Base-by-base conservation (phyloP, 805 yeast genomes). In the Teunomyces cretensis region DNA sequence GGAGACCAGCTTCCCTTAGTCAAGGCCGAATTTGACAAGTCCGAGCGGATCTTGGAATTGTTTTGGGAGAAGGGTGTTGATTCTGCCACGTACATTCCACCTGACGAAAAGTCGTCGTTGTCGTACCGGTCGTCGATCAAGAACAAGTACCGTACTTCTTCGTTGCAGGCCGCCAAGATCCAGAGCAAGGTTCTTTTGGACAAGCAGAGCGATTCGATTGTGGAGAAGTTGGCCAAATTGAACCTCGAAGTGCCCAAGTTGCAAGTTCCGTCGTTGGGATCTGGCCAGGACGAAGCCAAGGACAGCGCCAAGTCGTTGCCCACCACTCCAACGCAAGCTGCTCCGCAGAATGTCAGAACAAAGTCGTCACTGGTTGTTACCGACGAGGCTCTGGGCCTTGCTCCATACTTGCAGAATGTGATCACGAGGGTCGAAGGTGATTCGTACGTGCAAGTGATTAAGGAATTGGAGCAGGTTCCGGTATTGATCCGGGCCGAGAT, bases 51-150 rank as follows among this genome's bases (percentile, higher is more conserved):
- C 8, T 74, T 92, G 57, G 97, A 92, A 61, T 71, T 92, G 40
- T 89, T 79, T 60, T 92, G 99, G 99, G 95, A 89, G 64, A 81
- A 80, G 42, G 92, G 91, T n/a, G 80, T 86, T 43, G 97, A 92
- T 63, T 79, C 96, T 16, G 97, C 97, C 0, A 86, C 95, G 0
- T 94, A 76, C 61, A 78, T 89, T 32, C 97, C 98, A 8, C 86
- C 81, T n/a, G 96, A 91, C 67, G 97, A 90, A 63, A 79, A 81
- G 59, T 81, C 85, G 47, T 83, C 87, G 24, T 75, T 84, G 54
- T 83, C 90, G 7, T 87, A 87, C 67, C 74, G 95, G 57, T 79
- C 79, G 33, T 84, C 94, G 0, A 85, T 86, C 56, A 86, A 84
- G 67, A 85, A 86, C 67, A 84, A 86, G 66, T 81, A 81, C 59